Percentiles rank a stretch among this genome's conserved stretches.
These are phyloP conservation scores for Ganoderma sp. DNA, from an alignment of 1,284 basidiomycete genomes.

Conservation along the genomic window DNA sequence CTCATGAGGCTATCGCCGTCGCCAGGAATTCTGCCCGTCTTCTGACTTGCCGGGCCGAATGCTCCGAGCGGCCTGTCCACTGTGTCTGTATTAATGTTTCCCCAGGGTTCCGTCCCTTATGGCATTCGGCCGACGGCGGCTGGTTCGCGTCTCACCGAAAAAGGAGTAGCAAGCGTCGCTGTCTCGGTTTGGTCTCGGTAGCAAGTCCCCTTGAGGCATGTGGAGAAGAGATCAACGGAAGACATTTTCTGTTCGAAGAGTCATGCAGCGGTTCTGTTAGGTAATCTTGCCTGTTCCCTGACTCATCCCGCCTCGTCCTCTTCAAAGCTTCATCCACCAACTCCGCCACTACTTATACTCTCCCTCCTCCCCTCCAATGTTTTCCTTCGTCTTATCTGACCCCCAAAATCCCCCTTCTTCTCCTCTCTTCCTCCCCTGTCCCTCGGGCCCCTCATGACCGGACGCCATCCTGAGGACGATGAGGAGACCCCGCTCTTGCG, in stretches of 20 bases:
- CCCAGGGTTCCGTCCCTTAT: neutral
- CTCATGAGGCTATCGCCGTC: neutral
- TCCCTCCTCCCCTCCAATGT: neutral
- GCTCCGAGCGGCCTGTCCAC: neutral
- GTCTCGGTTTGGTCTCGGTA: too few species aligned
- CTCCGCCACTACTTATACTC: slow-evolving; percentile 9
- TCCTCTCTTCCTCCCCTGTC: slow-evolving; percentile 4
- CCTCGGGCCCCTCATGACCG: slow-evolving; percentile 28
- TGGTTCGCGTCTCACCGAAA: neutral
- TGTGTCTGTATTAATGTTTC: neutral
- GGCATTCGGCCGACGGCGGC: neutral
- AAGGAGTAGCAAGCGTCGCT: neutral
- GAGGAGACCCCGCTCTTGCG: slow-evolving; percentile 49
- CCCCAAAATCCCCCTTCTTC: slow-evolving; percentile 21
- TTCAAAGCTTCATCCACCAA: slow-evolving; percentile 14
- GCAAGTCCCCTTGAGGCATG: neutral
- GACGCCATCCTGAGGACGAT: slow-evolving; percentile 38
- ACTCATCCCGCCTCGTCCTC: slow-evolving; percentile 26
- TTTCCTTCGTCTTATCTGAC: slow-evolving; percentile 13
- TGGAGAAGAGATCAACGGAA: neutral
- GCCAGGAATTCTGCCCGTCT: neutral
- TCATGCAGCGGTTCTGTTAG: slow-evolving; percentile 24
- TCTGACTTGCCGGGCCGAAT: neutral
- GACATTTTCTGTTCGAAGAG: slow-evolving; percentile 9
- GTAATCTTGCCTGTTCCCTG: slow-evolving; percentile 30